Base-by-base conservation (phyloP, 768 basidiomycete genomes). In the Stropharia rugosoannulata region DNA sequence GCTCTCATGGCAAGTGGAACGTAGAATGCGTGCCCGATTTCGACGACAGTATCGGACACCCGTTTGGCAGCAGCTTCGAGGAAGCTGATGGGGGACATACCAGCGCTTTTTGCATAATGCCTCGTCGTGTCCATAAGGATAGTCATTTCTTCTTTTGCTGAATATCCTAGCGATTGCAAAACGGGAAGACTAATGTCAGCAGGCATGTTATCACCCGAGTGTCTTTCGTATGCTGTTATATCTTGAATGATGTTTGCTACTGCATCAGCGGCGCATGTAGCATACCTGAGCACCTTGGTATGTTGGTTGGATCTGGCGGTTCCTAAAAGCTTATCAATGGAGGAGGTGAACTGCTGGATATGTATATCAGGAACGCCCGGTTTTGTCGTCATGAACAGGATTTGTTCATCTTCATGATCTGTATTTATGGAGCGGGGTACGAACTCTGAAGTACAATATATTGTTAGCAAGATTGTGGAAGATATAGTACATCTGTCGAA, bases 21-120 rank as follows among this genome's bases (percentile, higher is more conserved):
- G 60, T 77, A 87, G 25, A 98, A 71, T 36, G 85, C 80, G 70
- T 86, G 85, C 51, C 88, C 91, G 55, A 98, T 86, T 60, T 96
- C 96, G 6, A 96, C 94, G 50, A 98, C 74, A 4, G 90, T 89
- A 2, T 81, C 79, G 2, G 93, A 90, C 42, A 97, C 88, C 63
- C 98, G 96, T 65, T 93, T 94, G 1, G 96, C 93, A 5, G 97
- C 97, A 5, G 95, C 96, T 64, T 99, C 97, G 53, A 99, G 78
- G 46, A 99, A 74, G 61, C 90, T 93, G 64, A 98, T 95, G 11
- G 97, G 96, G 0, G 91, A 88, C 76, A 98, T 83, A 16, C 95
- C 96, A 22, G 89, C 85, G 58, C 92, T 88, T 41, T 89, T 90
- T 5, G 95, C 96, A 66, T 98, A 96, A 37, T 91, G 95, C 71